Base-by-base conservation (phyloP, 805 yeast species). In the Scheffersomyces coipomensis region DNA sequence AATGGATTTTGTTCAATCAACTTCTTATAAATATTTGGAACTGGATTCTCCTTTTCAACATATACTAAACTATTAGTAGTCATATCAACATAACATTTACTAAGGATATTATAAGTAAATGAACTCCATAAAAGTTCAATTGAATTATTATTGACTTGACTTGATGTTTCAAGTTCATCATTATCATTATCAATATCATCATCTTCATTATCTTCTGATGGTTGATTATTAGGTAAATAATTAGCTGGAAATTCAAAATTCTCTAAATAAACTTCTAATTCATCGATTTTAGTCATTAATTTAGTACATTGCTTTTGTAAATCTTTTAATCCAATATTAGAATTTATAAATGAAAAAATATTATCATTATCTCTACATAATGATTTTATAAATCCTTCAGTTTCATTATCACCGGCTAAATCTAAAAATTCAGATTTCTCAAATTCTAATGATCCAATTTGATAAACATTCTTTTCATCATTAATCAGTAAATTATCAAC, bases 311-410 rank as follows among this genome's bases (percentile, higher is more conserved):
- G 66, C 42, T 64, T 66, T 47, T 68, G 75, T 19, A 72, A 45
- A 41, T 72, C 78, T 40, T 58, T 60, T 30, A 72, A 53, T 2
- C 74, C 65, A 27, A 71, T 62, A 45, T 67, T 66, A 24, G 74
- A 60, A 1, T 64, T 61, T 21, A 72, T 69, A 49, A 71, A 70
- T 22, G 72, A 67, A 41, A 52, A 61, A 10, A 61, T 56, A 33
- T 60, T 60, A 27, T 60, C 66, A 37, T 60, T 54, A 32, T 55
- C 53, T 35, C 53, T 46, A 22, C 54, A 48, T 26, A 61, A 45
- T 11, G 75, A 68, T 50, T 73, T 73, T 35, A 80, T 66, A 53
- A 81, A 78, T 18, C 81, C 79, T 43, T 77, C 83, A 4, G 84
- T 73, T 25, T 81, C 85, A 47, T 58, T 53, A 38, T 61, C 63